Conservation (phyloP, 2,329 filamentous ascomycete genomes). For the Fusarium tuaranense region DNA sequence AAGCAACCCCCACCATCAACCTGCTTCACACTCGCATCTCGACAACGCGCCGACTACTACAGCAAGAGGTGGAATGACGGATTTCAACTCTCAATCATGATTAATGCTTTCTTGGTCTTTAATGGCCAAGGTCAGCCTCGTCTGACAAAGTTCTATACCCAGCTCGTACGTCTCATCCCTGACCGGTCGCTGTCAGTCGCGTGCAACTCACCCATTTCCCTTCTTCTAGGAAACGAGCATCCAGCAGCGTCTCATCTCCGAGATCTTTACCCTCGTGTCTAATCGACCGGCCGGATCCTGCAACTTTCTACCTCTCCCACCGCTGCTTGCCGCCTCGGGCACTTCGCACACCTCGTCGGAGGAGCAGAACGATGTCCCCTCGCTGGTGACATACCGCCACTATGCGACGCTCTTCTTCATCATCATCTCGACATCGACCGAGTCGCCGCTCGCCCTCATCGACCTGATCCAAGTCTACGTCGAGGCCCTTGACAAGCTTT, state of each 20-base stretch:
- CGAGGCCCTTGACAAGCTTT: constrained; percentile 91
- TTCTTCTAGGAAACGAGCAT: constrained; percentile 87
- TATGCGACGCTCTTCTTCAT: constrained; percentile 99
- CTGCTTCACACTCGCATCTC: constrained; percentile 7
- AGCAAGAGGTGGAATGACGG: constrained; percentile 35
- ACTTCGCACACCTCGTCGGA: constrained; percentile 73
- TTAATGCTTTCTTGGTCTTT: constrained; percentile 98
- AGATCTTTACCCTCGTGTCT: constrained; percentile 96
- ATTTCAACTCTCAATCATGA: constrained; percentile 70
- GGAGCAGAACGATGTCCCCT: constrained; percentile 88
- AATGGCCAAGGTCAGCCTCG: constrained; percentile 98
- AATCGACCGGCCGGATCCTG: constrained; percentile 92
- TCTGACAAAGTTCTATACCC: constrained; percentile 98
- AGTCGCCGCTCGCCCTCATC: constrained; percentile 93
- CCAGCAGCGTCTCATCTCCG: constrained; percentile 94
- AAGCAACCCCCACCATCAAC: constrained; percentile 39
- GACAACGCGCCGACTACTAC: constrained; percentile 2
- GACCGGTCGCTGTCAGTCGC: background rate
- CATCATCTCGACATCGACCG: constrained; percentile 94
- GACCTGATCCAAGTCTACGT: constrained; percentile 99
- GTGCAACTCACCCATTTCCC: constrained; percentile 13
- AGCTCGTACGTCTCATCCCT: constrained; percentile 71
- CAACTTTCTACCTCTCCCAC: constrained; percentile 91
- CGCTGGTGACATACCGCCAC: constrained; percentile 96
- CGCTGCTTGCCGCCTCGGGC: constrained; percentile 72